phyloP scores from a whole-genome alignment of 176 grass and related monocot species.

The Triticum urartu region DNA sequence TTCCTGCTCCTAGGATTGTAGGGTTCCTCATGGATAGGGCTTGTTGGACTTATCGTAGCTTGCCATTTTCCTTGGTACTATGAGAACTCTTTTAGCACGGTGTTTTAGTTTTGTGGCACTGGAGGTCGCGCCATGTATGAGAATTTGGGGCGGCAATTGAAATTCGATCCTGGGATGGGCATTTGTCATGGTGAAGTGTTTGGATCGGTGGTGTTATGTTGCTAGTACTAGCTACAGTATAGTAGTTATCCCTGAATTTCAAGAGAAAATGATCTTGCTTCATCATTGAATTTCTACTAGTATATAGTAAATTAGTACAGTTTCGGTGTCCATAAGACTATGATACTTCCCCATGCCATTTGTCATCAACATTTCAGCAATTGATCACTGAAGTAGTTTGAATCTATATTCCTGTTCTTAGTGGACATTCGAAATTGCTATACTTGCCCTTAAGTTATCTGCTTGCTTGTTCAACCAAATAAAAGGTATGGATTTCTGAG shows the following conservation, averaged over 20 bases:
- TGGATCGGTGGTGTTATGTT: not conserved
- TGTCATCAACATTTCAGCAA: not conserved
- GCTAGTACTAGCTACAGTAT: not conserved
- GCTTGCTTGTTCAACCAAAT: slow-evolving; percentile 2
- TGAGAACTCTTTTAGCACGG: not conserved
- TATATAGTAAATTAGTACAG: not conserved
- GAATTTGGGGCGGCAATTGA: not conserved
- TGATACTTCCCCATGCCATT: not conserved
- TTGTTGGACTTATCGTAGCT: not conserved
- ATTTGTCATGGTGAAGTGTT: not conserved
- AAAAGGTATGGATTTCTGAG: not conserved
- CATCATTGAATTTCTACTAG: not conserved
- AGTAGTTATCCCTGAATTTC: not conserved
- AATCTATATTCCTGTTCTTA: not conserved
- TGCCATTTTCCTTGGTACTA: not conserved
- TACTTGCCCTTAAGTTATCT: not conserved
- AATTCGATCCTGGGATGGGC: not conserved
- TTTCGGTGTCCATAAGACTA: not conserved
- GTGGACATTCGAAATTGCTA: not conserved
- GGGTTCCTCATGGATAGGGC: not conserved
- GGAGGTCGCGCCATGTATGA: not conserved
- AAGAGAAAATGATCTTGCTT: not conserved
- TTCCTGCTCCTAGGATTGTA: not conserved
- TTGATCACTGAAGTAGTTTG: not conserved
- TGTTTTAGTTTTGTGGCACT: not conserved